A percentile compares a stretch with the other conserved stretches of the same genome.
Evolutionary conservation across 805 yeast species (phyloP).

Genomic region (Metschnikowia henanensis): DNA sequence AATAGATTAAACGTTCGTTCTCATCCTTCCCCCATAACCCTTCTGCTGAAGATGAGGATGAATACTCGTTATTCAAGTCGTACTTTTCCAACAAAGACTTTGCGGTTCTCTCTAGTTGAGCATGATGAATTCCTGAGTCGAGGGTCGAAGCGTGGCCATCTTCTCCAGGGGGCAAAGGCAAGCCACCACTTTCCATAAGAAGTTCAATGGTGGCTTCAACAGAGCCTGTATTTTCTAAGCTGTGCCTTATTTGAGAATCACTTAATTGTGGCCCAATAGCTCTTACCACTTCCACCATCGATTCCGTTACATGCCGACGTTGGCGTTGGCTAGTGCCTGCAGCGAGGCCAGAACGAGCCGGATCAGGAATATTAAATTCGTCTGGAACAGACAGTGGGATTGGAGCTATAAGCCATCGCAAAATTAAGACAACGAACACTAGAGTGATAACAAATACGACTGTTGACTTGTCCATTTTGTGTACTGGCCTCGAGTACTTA

Average conservation of each 20-base stretch:
- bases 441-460: conserved; percentile 49
- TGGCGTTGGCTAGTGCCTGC: conserved; percentile 13
- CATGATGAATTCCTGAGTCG: not conserved
- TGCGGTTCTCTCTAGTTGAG: conserved; percentile 3
- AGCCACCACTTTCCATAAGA: conserved; percentile 57
- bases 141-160: not conserved
- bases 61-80: conserved; percentile 30
- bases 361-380: conserved; percentile 20
- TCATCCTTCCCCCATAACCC: conserved; percentile 26
- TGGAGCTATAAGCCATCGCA: conserved; percentile 66
- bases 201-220: conserved; percentile 80
- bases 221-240: conserved; percentile 73
- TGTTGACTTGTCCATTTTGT: conserved; percentile 54
- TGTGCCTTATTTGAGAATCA: conserved; percentile 68
- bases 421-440: conserved; percentile 53
- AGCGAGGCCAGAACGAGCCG: conserved; percentile 4
- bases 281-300: conserved; percentile 85
- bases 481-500: not conserved
- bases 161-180: conserved; percentile 41
- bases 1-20: conserved; percentile 14
- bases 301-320: conserved; percentile 54
- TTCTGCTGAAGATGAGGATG: conserved; percentile 7
- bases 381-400: conserved; percentile 43
- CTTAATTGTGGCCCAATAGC: conserved; percentile 76
- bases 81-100: conserved; percentile 41